Base-by-base conservation (phyloP, 2,329 filamentous ascomycete species). In the Sodiomyces alkalinus region DNA sequence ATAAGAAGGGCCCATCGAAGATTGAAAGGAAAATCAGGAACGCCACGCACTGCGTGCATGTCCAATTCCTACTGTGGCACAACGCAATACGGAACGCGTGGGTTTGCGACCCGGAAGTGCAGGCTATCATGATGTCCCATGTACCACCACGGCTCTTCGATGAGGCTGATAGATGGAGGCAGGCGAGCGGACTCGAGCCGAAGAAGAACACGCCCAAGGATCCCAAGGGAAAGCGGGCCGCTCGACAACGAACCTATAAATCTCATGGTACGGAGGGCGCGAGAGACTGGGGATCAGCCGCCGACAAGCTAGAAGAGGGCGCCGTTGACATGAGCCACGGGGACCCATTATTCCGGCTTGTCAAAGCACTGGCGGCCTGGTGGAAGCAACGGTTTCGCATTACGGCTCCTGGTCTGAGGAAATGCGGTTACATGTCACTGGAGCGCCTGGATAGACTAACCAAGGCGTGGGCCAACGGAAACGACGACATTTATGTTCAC, bases 331-430 rank as follows among this genome's bases (percentile, higher is more conserved):
- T 87, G 59, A 90, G 81, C 47, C 68, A 74, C 22, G 82, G 82
- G 0, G 86, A 94, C 48, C 85, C 86, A 1, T 53, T 92, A 5
- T 68, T 87, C 29, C 64, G 75, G 14, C 58, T 96, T 4, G 61
- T 96, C 43, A 79, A 78, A 42, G 62, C 72, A 4, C 55, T 98
- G n/a, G 63, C 76, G 7, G 68, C 74, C 2, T 94, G 83, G 62
- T 98, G 90, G 90, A 85, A 76, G 47, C 79, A 85, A 42, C 66
- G 75, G 19, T 98, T 92, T 49, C 68, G 61, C 2, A 63, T 90
- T 23, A 82, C 74, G 1, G 68, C 76, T 0, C 83, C 86, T 0
- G 82, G 81, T 0, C 45, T 96, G 14, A 68, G 86, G n/a, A 98
- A 96, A 55, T 66, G 71, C 46, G 90, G 90, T 0, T 96, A 96